Evolutionary conservation across 2,329 filamentous ascomycete genomes (phyloP), one percentile per base, ranked within the genome.

Genomic region (Nemania sp.): DNA sequence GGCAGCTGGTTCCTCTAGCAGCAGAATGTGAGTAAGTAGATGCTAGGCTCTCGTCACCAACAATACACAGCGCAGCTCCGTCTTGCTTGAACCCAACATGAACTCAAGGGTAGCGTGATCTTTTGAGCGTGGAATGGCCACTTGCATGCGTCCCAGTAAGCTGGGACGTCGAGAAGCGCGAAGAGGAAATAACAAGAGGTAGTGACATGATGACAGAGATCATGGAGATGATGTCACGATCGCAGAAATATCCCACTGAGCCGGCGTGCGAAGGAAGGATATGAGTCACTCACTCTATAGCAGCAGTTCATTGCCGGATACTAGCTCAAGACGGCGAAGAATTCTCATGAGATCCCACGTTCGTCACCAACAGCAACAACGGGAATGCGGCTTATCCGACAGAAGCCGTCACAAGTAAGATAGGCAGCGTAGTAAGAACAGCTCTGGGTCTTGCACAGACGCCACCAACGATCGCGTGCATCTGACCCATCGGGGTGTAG

Each of bases 391-490:
- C 25, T 29, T 7, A 29, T 29, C 25, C 7, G 25, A 29, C 25
- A 29, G 25, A 29, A 29, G 4, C 32, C 5, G 15, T 15, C 42
- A 25, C n/a, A 32, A 37, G 20, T 48, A 53, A n/a, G 47, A 52
- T 39, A 18, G 18, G 12, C 7, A 20, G 7, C 17, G 12, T 15
- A 34, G 35, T 40, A 34, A 34, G 37, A 43, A 39, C 20, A 25
- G 37, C 32, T 46, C 29, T 39, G 12, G 2, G 9, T 9, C 2
- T 25, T 29, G 6, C 40, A 32, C 25, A 42, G 39, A 46, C 43
- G 54, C 43, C 43, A 49, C 59, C 45, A 58, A 58, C 49, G 34
- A 48, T 37, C 12, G 15, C 15, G 18, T 43, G 21, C 35, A 43
- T 48, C 42, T 43, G 15, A 42, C n/a, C 18, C 18, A 56, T 34